These are phyloP conservation scores for Phytophthora rubi DNA, from an alignment of 352 stramenopile species.

Conservation along the genomic window DNA sequence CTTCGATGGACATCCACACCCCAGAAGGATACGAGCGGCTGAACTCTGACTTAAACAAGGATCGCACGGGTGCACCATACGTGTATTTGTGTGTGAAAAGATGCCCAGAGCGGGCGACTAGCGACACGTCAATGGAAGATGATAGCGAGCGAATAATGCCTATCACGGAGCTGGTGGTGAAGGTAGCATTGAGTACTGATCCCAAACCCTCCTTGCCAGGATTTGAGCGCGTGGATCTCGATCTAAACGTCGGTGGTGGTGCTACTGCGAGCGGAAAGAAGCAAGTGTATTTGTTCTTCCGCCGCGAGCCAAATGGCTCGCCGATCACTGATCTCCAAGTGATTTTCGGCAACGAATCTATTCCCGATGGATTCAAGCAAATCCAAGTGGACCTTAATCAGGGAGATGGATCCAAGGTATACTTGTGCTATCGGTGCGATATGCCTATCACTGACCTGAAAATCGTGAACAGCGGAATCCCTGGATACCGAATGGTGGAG, in stretches of 20 bases:
- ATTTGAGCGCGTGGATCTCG: constrained; percentile 83
- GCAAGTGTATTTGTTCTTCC: constrained; percentile 87
- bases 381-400: constrained; percentile 90
- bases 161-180: constrained; percentile 86
- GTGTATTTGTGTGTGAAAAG: constrained; percentile 87
- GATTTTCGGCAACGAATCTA: constrained; percentile 75
- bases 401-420: constrained; percentile 82
- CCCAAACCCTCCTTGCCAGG: constrained; percentile 66
- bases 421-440: constrained; percentile 88
- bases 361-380: constrained; percentile 89
- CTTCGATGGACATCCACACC: constrained; percentile 68
- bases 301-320: constrained; percentile 74
- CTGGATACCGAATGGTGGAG: constrained; percentile 86
- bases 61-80: constrained; percentile 76
- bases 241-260: constrained; percentile 79
- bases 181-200: constrained; percentile 62
- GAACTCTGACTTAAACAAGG: constrained; percentile 89
- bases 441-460: constrained; percentile 90
- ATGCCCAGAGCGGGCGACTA: constrained; percentile 55
- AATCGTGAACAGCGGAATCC: constrained; percentile 84
- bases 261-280: constrained; percentile 68
- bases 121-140: constrained; percentile 37
- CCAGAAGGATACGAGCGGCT: constrained; percentile 79
- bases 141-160: constrained; percentile 46
- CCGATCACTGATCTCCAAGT: constrained; percentile 88